Evolutionary conservation across 2,329 filamentous ascomycete species (phyloP).

Genomic region (Fusarium sp.): DNA sequence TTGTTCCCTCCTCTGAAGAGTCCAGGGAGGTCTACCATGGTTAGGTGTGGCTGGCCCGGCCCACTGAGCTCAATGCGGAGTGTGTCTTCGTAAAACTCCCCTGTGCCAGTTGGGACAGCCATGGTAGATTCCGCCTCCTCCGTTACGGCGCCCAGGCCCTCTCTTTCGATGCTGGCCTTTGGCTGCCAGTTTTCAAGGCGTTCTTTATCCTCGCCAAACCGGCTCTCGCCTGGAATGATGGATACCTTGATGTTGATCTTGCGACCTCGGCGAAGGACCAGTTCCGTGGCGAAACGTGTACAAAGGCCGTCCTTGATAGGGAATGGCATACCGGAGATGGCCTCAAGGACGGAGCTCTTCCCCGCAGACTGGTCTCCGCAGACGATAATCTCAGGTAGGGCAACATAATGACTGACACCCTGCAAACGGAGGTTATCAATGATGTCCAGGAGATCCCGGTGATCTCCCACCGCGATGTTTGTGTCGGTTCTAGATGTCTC

Average conservation of each 20-base stretch:
- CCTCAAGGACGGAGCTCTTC: slow-evolving; percentile 73
- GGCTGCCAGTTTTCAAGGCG: slow-evolving; percentile 4
- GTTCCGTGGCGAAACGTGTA: slow-evolving; percentile 71
- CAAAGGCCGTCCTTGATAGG: slow-evolving; percentile 68
- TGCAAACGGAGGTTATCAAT: slow-evolving; percentile 51
- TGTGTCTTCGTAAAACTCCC: slow-evolving; percentile 59
- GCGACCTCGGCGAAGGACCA: slow-evolving; percentile 60
- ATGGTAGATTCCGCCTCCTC: slow-evolving; percentile 58
- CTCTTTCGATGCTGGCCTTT: slow-evolving; percentile 35
- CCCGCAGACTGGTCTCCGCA: slow-evolving; percentile 71
- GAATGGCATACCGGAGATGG: slow-evolving; percentile 70
- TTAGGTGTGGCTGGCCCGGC: slow-evolving; percentile 63
- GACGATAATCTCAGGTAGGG: slow-evolving; percentile 61
- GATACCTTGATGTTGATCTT: slow-evolving; percentile 48
- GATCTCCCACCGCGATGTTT: neutral
- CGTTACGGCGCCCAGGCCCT: slow-evolving; percentile 47
- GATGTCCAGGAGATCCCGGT: slow-evolving; percentile 43
- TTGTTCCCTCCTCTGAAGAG: slow-evolving; percentile 54
- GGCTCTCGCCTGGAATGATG: slow-evolving; percentile 40
- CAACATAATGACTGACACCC: slow-evolving; percentile 51
- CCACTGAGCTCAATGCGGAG: slow-evolving; percentile 62
- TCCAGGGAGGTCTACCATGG: slow-evolving; percentile 70
- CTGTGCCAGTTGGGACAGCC: slow-evolving; percentile 55
- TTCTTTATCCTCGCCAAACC: neutral
- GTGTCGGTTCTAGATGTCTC: neutral